Conservation (phyloP, 1,284 basidiomycete species). For the Ganoderma meredithae region DNA sequence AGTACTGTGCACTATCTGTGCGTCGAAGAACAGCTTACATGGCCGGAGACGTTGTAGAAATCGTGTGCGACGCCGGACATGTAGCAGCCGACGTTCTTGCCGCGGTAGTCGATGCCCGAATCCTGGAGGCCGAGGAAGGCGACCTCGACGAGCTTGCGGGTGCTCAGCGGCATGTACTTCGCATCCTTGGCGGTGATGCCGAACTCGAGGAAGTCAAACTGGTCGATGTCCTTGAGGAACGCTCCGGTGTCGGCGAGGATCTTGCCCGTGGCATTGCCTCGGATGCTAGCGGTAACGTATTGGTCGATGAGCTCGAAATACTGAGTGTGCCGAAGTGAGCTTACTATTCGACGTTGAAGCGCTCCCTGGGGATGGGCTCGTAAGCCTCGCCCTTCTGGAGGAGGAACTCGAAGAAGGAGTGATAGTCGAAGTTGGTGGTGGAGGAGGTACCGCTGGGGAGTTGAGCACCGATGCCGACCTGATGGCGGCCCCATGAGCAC, state of each 20-base stretch:
- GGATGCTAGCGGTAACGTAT: background rate
- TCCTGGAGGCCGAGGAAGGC: constrained; percentile 48
- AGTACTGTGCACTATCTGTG: background rate
- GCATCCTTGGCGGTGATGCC: constrained; percentile 50
- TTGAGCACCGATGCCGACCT: constrained; percentile 49
- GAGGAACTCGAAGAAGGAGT: constrained; percentile 48
- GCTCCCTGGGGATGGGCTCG: constrained; percentile 42
- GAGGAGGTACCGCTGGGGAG: constrained; percentile 44
- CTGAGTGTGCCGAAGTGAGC: background rate
- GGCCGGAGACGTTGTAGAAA: constrained; percentile 22
- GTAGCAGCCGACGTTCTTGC: constrained; percentile 47
- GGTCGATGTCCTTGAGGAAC: constrained; percentile 47
- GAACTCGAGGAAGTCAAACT: constrained; percentile 51
- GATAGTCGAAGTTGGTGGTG: constrained; percentile 44
- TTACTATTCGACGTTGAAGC: constrained; percentile 45
- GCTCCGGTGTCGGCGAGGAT: constrained; percentile 34
- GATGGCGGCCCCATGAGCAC: background rate
- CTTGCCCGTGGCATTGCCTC: background rate
- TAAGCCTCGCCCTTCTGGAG: constrained; percentile 45
- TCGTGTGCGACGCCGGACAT: constrained; percentile 39
- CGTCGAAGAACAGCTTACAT: constrained; percentile 8
- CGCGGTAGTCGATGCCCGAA: constrained; percentile 51
- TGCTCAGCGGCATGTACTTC: constrained; percentile 44
- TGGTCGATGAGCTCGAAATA: background rate
- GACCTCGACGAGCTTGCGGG: constrained; percentile 48